These are phyloP conservation scores for Striga hermonthica DNA, from an alignment of 305 asterid species.

Conservation along the genomic window DNA sequence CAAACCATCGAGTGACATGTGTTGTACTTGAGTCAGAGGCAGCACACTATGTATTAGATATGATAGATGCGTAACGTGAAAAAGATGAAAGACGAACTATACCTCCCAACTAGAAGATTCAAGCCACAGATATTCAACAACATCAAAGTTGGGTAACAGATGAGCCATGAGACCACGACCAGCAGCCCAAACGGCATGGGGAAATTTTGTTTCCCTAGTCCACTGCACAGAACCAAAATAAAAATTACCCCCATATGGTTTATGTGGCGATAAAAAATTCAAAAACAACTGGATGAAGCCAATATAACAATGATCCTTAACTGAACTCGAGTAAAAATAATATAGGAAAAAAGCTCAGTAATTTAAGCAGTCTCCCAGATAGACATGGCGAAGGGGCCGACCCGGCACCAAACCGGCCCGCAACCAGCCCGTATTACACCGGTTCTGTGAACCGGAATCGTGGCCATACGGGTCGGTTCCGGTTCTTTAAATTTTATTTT, in stretches of 20 bases:
- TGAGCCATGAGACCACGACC: slow-evolving; percentile 92
- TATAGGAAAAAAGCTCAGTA: not conserved
- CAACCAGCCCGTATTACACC: too few species aligned
- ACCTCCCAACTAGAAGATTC: slow-evolving; percentile 98
- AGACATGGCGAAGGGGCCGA: too few species aligned
- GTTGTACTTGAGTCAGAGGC: slow-evolving; percentile 16
- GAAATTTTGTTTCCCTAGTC: slow-evolving; percentile 80
- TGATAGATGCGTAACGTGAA: slow-evolving; percentile 13
- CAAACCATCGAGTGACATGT: slow-evolving; percentile 14
- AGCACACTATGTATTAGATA: slow-evolving; percentile 23
- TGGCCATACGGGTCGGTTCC: too few species aligned
- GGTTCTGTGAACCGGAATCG: too few species aligned
- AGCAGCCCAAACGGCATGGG: slow-evolving; percentile 99
- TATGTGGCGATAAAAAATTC: not conserved
- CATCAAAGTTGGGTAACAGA: slow-evolving; percentile 84
- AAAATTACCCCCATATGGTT: slow-evolving; percentile 21
- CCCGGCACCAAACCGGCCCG: too few species aligned
- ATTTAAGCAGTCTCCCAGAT: slow-evolving; percentile 1
- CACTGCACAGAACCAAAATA: slow-evolving; percentile 49
- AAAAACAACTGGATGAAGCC: slow-evolving; percentile 10
- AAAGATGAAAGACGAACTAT: slow-evolving; percentile 31
- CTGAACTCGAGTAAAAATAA: slow-evolving; percentile 5
- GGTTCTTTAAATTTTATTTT: too few species aligned
- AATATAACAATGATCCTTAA: slow-evolving; percentile 1
- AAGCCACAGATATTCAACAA: slow-evolving; percentile 90